Base-by-base conservation (phyloP, 2,329 filamentous ascomycete species). In the Microsporum ferrugineum region DNA sequence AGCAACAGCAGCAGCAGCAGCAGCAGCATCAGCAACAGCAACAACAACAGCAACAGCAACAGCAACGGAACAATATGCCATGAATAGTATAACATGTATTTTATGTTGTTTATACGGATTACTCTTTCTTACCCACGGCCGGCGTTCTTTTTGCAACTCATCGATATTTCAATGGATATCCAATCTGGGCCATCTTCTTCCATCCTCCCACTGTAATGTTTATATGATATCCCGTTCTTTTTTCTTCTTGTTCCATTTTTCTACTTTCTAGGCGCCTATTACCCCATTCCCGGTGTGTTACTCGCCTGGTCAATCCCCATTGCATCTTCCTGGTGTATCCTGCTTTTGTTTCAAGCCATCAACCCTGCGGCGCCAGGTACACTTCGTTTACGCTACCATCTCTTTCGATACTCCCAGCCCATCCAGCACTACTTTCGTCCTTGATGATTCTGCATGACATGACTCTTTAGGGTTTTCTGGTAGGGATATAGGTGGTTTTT, bases 1-100 rank as follows among this genome's bases (percentile, higher is more conserved):
- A 75, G 58, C 73, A 57, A 29, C 55, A 57, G 23, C 55, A 23
- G 7, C 51, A 56, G 51, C 51, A 56, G 14, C 27, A 34, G n/a
- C 51, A 56, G n/a, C 51, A 56, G n/a, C 51, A 56, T 5, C 51
- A 56, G 17, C 51, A 33, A 34, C 53, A 57, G n/a, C 53, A 57
- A 7, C 55, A 43, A 1, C 55, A 57, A 2, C 55, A 57, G n/a
- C 53, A 36, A 27, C 55, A 57, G 12, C 55, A 38, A 8, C 55
- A 57, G 14, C 55, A 57, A n/a, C 55, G 38, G 27, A 38, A 57
- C 31, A 73, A 57, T 57, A 57, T 57, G 33, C 12, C 55, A 57
- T 57, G 34, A 57, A 53, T 53, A 33, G 23, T 53, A 53, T 53
- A 34, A 53, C 49, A 53, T 53, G 49, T 53, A 53, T 27, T 53